Conservation (phyloP, 2,329 filamentous ascomycete species). For the Chrysosporium keratinophilum region DNA sequence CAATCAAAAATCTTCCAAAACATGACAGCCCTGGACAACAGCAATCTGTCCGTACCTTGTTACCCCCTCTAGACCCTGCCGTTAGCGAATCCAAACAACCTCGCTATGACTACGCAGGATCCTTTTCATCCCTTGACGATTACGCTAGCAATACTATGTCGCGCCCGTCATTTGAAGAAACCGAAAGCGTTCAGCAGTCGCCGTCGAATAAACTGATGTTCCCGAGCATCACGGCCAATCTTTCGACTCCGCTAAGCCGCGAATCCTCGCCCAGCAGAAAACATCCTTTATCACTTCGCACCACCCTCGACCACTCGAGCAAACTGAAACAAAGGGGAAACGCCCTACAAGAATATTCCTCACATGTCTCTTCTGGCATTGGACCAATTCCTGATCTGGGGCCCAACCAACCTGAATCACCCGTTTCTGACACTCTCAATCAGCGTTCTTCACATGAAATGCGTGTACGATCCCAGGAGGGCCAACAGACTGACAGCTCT, state of each 20-base stretch:
- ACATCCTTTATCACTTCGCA: conserved; percentile 14
- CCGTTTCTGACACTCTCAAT: not conserved
- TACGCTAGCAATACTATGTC: not conserved
- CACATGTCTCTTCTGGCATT: not conserved
- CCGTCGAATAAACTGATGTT: conserved; percentile 25
- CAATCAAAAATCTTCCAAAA: conserved; percentile 9
- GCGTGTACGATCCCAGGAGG: not conserved
- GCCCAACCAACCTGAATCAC: not conserved
- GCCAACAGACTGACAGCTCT: not conserved
- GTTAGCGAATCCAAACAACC: not conserved
- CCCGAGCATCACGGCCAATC: conserved; percentile 51
- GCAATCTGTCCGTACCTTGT: not conserved
- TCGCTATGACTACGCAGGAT: conserved; percentile 5
- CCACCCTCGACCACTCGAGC: not conserved
- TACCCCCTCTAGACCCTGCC: conserved; percentile 8
- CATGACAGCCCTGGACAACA: not conserved
- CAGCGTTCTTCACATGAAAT: not conserved
- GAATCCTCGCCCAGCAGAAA: conserved; percentile 46
- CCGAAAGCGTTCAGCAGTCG: not conserved
- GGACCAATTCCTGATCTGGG: not conserved
- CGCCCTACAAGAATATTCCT: not conserved
- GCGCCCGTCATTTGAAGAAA: conserved; percentile 6
- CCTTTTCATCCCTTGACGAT: conserved; percentile 8
- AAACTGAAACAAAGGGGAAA: not conserved
- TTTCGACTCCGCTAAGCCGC: conserved; percentile 55